Evolutionary conservation across 441 rosid genomes (phyloP), one percentile per base, ranked within the genome.

Genomic region (Euphorbia celastroides): DNA sequence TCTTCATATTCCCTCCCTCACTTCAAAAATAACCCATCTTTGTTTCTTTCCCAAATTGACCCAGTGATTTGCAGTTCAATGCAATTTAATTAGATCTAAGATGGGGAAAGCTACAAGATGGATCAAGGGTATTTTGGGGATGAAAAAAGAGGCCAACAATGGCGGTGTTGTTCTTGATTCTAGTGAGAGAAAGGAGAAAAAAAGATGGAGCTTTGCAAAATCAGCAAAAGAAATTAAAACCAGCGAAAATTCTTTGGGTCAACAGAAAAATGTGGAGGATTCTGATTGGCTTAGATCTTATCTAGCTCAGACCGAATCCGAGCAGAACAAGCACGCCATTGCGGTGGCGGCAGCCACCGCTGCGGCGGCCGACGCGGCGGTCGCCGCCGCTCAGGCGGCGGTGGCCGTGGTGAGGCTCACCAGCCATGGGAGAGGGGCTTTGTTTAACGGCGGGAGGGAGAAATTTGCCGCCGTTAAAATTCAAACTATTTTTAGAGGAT

Each of bases 241-340:
- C 8, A 50, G 20, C 8, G 5, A n/a, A 12, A 54, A 12, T 16
- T 9, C 3, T 60, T 66, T 20, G 31, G 64, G 61, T 61, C 57
- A 73, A 41, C 75, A 58, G 28, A 70, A 69, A 41, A 76, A 75
- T 14, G 71, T 41, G 2, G 55, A 60, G 19, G 92, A 91, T 69
- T 60, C 76, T 41, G 73, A 77, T 26, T 89, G 96, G 99, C 80
- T 82, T 50, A 82, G 89, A 77, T 85, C 88, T 13, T 86, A 78
- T 79, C 57, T 82, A n/a, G 65, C 84, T 62, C 87, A 90, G 56
- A 60, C 86, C 3, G 92, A 86, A 69, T 82, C 79, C n/a, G 90
- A 93, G 63, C 99, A 91, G 80, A 91, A 73, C 81, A 93, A 84
- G 83, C 96, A 91, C 75, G 97, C 97, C 20, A 89, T 93, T 59